Evolutionary conservation across 495 filamentous ascomycete species (phyloP), one percentile per base, ranked within the genome.

Genomic region (Baudoinia panamericana): DNA sequence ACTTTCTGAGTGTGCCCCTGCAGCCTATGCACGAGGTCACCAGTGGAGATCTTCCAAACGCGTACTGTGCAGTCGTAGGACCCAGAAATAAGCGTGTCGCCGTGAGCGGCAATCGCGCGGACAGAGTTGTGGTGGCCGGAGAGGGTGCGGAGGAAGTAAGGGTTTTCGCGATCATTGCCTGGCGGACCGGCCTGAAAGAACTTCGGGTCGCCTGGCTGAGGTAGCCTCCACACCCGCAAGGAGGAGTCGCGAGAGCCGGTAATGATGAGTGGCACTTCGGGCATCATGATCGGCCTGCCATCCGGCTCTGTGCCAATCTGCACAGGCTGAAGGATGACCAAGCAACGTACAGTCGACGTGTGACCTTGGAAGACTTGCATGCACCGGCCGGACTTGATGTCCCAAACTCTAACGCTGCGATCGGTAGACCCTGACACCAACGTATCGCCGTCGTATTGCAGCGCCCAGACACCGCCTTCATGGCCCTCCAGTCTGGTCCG

Each of bases 401-500:
- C 87, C 90, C 90, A 99, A 2, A 99, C 86, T 20, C 90, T 73
- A 19, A 99, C 92, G 5, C 90, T 86, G 20, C 90, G 74, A 61
- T 99, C 90, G 0, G 90, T 99, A 16, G 87, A 94, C 10, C 92
- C 90, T 23, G 90, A 99, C 3, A 99, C 90, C 16, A 99, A 63
- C 10, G 80, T 84, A 53, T 96, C 94, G 36, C 86, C 88, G 47
- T 93, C 75, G 53, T 99, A 96, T 53, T 99, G 86, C 22, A 99
- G 68, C 32, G 90, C 90, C 90, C 90, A 99, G 4, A 99, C 90
- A 30, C 90, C 90, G 30, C 90, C 90, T 53, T 99, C 92, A 55
- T 99, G 90, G 15, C 90, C 90, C 55, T 82, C 78, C 4, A 99
- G 71, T 26, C 75, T 82, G 38, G 73, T 80, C 43, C 83, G 75